A percentile compares a stretch with the other conserved stretches of the same genome.
Evolutionary conservation across 2,329 filamentous ascomycete species (phyloP).

Genomic region (Epichloe gansuensis): DNA sequence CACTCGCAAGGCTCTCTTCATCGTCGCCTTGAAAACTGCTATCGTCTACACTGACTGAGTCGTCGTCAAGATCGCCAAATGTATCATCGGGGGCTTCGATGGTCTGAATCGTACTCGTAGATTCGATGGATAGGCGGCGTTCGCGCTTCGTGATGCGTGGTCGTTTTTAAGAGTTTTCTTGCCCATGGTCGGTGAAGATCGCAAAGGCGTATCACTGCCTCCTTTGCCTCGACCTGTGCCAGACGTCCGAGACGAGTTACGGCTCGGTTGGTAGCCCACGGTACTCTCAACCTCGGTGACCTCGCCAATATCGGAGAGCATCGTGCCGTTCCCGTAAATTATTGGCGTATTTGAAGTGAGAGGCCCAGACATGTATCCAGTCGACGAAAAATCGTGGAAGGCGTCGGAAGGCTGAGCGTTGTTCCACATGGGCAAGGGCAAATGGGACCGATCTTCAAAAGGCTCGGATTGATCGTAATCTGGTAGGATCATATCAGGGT

Average conservation of each 20-base stretch:
- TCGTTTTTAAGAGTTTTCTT: constrained; percentile 32
- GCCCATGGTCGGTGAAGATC: constrained; percentile 34
- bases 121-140: constrained; percentile 45
- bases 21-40: constrained; percentile 56
- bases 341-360: constrained; percentile 48
- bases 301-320: constrained; percentile 54
- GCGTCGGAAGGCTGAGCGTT: constrained; percentile 25
- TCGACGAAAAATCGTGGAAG: constrained; percentile 31
- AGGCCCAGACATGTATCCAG: constrained; percentile 29
- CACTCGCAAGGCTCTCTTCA: constrained; percentile 52
- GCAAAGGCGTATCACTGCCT: constrained; percentile 21
- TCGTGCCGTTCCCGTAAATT: constrained; percentile 57
- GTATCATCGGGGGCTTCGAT: constrained; percentile 31
- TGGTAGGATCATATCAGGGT: constrained; percentile 89
- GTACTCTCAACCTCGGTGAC: constrained; percentile 43
- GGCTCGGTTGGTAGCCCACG: constrained; percentile 28
- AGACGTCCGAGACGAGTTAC: constrained; percentile 24
- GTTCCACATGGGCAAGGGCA: constrained; percentile 41
- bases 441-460: constrained; percentile 38
- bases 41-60: constrained; percentile 48
- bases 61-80: constrained; percentile 53
- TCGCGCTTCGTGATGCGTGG: constrained; percentile 32
- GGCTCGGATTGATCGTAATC: constrained; percentile 50
- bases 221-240: constrained; percentile 15
- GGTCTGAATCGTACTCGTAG: constrained; percentile 47